phyloP scores from a whole-genome alignment of 306 rosid genomes.

The Urtica urens region DNA sequence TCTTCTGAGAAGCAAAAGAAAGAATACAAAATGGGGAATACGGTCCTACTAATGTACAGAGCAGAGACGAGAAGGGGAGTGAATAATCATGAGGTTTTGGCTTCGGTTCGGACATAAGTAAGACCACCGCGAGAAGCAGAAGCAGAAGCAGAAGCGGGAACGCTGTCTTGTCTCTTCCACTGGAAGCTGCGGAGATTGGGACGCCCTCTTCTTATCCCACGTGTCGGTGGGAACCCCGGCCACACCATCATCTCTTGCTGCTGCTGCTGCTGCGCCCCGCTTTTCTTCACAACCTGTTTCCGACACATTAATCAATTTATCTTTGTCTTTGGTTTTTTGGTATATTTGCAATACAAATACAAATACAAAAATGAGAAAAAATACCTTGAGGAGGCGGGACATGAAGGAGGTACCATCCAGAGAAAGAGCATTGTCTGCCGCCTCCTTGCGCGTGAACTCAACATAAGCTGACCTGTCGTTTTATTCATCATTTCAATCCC shows the following conservation, averaged over 20 bases:
- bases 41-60: no score
- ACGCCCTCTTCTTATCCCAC: conserved; percentile 67
- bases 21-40: conserved; percentile 3
- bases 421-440: conserved; percentile 80
- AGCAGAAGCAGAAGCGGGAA: conserved; percentile 14
- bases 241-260: conserved; percentile 40
- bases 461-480: conserved; percentile 89
- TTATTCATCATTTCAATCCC: no score
- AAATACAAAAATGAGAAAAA: not conserved
- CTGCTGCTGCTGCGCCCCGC: conserved; percentile 54
- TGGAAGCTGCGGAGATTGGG: conserved; percentile 82
- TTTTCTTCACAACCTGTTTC: conserved; percentile 63
- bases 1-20: conserved; percentile 5
- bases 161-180: conserved; percentile 80
- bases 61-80: no score
- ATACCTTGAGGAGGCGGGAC: conserved; percentile 96
- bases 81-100: no score
- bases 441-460: conserved; percentile 87
- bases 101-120: conserved; percentile 72
- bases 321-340: no score
- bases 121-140: conserved; percentile 60
- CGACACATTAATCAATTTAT: conserved; percentile 2
- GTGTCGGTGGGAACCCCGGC: conserved; percentile 61
- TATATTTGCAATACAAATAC: not conserved
- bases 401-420: conserved; percentile 84